A percentile compares a stretch with the other conserved stretches of the same genome.
Conservation (phyloP, 345 rosid genomes). For the Nasturtium officinale region DNA sequence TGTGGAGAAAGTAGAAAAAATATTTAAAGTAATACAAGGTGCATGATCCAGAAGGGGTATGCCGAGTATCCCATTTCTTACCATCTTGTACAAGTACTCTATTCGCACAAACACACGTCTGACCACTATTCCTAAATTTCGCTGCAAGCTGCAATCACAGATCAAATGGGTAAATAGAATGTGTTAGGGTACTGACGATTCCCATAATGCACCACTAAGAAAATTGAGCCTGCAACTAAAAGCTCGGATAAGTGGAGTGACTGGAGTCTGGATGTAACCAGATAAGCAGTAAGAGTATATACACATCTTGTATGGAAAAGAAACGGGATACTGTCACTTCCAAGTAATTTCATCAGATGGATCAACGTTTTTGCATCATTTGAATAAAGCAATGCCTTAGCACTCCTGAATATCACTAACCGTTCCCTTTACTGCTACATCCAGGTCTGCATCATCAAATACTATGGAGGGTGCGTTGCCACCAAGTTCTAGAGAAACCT, state of each 20-base stretch:
- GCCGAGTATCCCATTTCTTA: conserved; percentile 42
- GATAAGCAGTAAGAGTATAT: background rate
- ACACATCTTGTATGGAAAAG: conserved; percentile 13
- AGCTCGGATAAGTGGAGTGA: conserved; percentile 10
- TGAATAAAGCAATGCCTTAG: conserved; percentile 5
- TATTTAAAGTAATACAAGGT: conserved; percentile 19
- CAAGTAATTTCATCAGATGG: conserved; percentile 8
- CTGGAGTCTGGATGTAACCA: conserved; percentile 15
- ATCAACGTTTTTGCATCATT: conserved; percentile 19
- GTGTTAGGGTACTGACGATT: background rate
- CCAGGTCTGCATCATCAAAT: conserved; percentile 92
- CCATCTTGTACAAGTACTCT: conserved; percentile 97
- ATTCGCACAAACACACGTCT: conserved; percentile 96
- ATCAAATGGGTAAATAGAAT: conserved; percentile 18
- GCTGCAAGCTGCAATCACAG: conserved; percentile 78
- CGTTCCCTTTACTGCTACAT: conserved; percentile 93
- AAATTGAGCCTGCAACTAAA: conserved; percentile 1
- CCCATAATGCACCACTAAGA: conserved; percentile 9
- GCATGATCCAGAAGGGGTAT: conserved; percentile 5
- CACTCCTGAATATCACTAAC: conserved; percentile 52
- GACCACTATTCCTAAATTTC: conserved; percentile 93
- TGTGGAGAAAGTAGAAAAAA: conserved; percentile 37
- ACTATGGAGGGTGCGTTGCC: conserved; percentile 98
- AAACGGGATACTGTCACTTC: background rate
- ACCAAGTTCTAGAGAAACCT: conserved; percentile 95